Evolutionary conservation across 495 filamentous ascomycete species (phyloP), one percentile per base, ranked within the genome.

Genomic region (Penicillium simplicissimum): DNA sequence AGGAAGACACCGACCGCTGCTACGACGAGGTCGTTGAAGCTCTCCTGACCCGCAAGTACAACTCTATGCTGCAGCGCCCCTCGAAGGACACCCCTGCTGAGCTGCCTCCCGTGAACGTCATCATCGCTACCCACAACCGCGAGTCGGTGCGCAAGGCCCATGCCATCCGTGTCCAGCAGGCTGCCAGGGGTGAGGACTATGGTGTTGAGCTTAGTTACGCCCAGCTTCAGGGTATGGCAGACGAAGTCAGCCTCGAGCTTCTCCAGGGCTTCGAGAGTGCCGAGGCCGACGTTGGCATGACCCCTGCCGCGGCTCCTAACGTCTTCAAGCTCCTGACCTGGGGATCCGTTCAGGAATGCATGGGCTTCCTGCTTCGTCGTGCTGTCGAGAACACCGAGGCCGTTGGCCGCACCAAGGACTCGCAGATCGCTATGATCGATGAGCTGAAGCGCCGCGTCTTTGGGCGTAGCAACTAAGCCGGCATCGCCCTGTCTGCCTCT

Each of bases 181-280:
- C 75, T 0, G 59, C 66, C 14, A 68, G 59, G 1, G 81, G 76
- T 1, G 74, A 83, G 60, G 35, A 70, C 25, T 75, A 71, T 37
- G 76, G 65, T n/a, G 81, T 85, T 5, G 83, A 90, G 23, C 79
- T 96, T 15, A 86, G 86, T 31, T 96, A 93, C 74, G 94, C 90
- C 7, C 95, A 98, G 75, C 83, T 98, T 8, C 90, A 94, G 81
- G 95, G 95, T 21, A 97, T 97, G 95, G 95, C 95, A 15, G 95
- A 98, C 62, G 95, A 98, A 67, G 87, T 98, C 21, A 91, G 88
- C 74, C 90, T 90, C 63, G 88, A 91, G 67, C 77, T 97, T 15
- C 84, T 96, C 25, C 72, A 86, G 61, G 83, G 82, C 4, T 75
- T 81, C 60, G 68, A 79, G 58, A 65, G 40, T 33, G 70, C 71